Percentiles rank a stretch among this genome's conserved stretches.
These are phyloP conservation scores for Gymnopus androsaceus DNA, from an alignment of 1,284 basidiomycete species.

Conservation along the genomic window DNA sequence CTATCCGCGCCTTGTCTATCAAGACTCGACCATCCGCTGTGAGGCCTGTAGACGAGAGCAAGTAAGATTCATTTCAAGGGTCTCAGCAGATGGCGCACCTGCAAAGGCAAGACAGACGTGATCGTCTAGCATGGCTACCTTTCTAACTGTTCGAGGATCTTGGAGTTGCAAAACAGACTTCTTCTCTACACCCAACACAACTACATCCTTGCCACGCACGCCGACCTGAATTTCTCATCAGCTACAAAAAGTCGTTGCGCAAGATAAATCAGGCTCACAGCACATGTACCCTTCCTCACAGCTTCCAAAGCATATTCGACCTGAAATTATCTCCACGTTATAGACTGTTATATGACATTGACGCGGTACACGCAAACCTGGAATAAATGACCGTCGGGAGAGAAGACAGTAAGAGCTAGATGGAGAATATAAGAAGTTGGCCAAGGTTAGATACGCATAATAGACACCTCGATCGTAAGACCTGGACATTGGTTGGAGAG, in stretches of 20 bases:
- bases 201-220: slow-evolving; percentile 92
- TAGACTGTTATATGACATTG: slow-evolving; percentile 9
- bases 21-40: slow-evolving; percentile 97
- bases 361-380: slow-evolving; percentile 56
- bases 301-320: slow-evolving; percentile 99
- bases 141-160: slow-evolving; percentile 95
- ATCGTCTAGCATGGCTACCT: slow-evolving; percentile 98
- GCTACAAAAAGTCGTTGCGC: neutral
- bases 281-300: slow-evolving; percentile 96
- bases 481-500: slow-evolving; percentile 59
- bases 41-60: slow-evolving; percentile 60
- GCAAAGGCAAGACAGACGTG: slow-evolving; percentile 98
- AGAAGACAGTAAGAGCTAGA: slow-evolving; percentile 89
- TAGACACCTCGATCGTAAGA: slow-evolving; percentile 76
- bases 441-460: neutral
- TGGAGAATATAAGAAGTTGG: neutral
- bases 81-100: slow-evolving; percentile 53
- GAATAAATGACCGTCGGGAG: slow-evolving; percentile 92
- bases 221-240: slow-evolving; percentile 68
- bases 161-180: slow-evolving; percentile 97
- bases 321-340: slow-evolving; percentile 44
- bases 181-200: slow-evolving; percentile 98
- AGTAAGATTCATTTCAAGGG: neutral
- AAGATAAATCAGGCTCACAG: slow-evolving; percentile 57
- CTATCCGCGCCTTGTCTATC: slow-evolving; percentile 96